Evolutionary conservation across 2,329 filamentous ascomycete genomes (phyloP), one percentile per base, ranked within the genome.

Genomic region (Xylaria sp.): DNA sequence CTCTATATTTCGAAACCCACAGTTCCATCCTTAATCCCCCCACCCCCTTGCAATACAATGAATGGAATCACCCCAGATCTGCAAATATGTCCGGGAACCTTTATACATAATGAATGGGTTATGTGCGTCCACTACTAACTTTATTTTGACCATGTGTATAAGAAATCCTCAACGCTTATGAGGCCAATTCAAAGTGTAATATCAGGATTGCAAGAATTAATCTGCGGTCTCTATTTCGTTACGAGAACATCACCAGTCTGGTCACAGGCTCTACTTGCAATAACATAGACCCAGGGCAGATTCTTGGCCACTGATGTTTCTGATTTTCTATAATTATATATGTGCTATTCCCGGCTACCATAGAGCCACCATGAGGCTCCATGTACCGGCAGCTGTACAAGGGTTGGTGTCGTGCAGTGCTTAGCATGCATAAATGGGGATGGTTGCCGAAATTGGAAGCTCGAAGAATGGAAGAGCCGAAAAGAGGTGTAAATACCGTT

Each of bases 31-130:
- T 40, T 42, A 40, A 64, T 59, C 31, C 42, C 28, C 9, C 20
- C 15, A 44, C 10, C 38, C 23, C 20, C 28, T 26, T 33, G 26
- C 11, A 20, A 28, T 11, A 44, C 10, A 13, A 53, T 59, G 33
- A 13, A 53, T 59, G 33, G 54, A 51, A 51, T 49, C 46, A 17
- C 33, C 62, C 62, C 46, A 36, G 62, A 65, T 59, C 54, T 59
- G 11, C 36, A 44, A 23, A 40, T 65, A 53, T 11, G 36, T 28
- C 56, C 46, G 44, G 59, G 56, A 59, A 33, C 17, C 13, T 65
- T 40, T n/a, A 10, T 33, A 33, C 7, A 10, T 9, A 33, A 33
- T 65, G 23, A 11, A 51, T 20, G 33, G 42, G 28, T n/a, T 40
- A 17, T 42, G 42, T 31, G 15, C 26, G n/a, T 5, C 36, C 4